Evolutionary conservation across 2,329 filamentous ascomycete species (phyloP), one percentile per base, ranked within the genome.

Genomic region (Thermomyces lanuginosus): DNA sequence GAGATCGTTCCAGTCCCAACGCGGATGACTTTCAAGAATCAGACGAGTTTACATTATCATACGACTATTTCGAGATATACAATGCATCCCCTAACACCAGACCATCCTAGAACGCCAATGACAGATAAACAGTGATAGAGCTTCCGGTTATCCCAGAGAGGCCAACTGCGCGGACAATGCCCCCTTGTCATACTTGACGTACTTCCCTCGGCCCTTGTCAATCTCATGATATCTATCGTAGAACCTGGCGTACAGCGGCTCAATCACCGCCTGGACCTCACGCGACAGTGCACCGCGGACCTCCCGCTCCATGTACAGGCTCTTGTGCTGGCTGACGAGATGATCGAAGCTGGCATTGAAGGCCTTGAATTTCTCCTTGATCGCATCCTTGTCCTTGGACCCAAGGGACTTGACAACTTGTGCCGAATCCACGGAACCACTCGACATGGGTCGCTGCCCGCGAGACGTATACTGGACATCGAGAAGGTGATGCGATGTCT

Each of bases 201-300:
- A 92, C 55, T 98, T 98, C 40, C 86, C 86, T 57, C 84, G 91
- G 33, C 89, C 89, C 61, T 92, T 93, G 56, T 95, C 86, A 37
- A 95, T 74, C 55, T 95, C 89, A 49, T 93, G 84, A 49, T 98
- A 98, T 15, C 86, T 70, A 55, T 95, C 89, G 73, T 82, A 95
- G 56, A 98, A 98, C 23, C 89, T 69, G 35, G 77, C 78, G 57
- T 98, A 98, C 8, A 98, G 64, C 29, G 86, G 84, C 56, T 95
- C 86, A 30, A 98, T 75, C 58, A 92, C 81, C 42, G 76, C 75
- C 50, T 89, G 81, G 36, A 95, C 76, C 45, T 93, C 84, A 41
- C 76, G 73, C 9, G 72, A 75, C 43, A 95, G 68, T 54, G 77
- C 71, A 35, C 71, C 66, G 22, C 82, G 70, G 16, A 95, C 86